These are phyloP conservation scores for Torrubiella hemipterigena DNA, from an alignment of 2,329 filamentous ascomycete genomes.

Conservation along the genomic window DNA sequence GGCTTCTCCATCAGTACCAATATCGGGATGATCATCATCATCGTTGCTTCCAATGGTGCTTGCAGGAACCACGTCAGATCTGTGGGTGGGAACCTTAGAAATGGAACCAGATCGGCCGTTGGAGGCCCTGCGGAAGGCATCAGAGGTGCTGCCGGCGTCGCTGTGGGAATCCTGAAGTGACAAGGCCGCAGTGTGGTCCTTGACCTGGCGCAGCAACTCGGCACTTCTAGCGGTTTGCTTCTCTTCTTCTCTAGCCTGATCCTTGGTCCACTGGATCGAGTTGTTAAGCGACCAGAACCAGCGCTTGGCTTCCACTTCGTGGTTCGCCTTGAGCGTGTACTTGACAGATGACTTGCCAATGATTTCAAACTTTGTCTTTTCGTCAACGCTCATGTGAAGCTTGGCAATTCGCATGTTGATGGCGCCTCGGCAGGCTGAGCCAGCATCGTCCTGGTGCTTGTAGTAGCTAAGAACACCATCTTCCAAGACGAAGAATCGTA, in stretches of 20 bases:
- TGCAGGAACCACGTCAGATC: conserved; percentile 16
- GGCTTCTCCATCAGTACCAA: conserved; percentile 29
- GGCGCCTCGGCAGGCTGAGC: conserved; percentile 88
- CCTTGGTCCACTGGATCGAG: conserved; percentile 95
- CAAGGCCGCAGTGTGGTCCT: conserved; percentile 49
- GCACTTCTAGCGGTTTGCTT: conserved; percentile 61
- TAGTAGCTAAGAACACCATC: conserved; percentile 98
- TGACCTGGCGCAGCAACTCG: conserved; percentile 66
- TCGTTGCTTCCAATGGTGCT: conserved; percentile 38
- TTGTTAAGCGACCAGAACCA: conserved; percentile 99
- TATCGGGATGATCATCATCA: conserved; percentile 40
- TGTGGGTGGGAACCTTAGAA: conserved; percentile 26
- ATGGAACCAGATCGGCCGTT: too few relatives aligned
- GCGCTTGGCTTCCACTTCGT: conserved; percentile 93
- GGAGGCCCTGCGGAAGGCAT: conserved; percentile 25
- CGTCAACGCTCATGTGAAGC: conserved; percentile 90
- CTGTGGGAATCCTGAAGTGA: conserved; percentile 34
- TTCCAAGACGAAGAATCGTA: conserved; percentile 95
- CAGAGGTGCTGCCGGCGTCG: conserved; percentile 39
- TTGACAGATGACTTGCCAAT: conserved; percentile 97
- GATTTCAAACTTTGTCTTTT: conserved; percentile 97
- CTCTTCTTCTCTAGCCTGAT: conserved; percentile 87
- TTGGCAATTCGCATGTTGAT: conserved; percentile 98
- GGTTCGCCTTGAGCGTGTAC: conserved; percentile 94
- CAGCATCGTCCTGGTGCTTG: conserved; percentile 96